Percentiles rank a stretch among this genome's conserved stretches.
phyloP scores from a whole-genome alignment of 768 basidiomycete genomes.

The Tricholoma sp. region DNA sequence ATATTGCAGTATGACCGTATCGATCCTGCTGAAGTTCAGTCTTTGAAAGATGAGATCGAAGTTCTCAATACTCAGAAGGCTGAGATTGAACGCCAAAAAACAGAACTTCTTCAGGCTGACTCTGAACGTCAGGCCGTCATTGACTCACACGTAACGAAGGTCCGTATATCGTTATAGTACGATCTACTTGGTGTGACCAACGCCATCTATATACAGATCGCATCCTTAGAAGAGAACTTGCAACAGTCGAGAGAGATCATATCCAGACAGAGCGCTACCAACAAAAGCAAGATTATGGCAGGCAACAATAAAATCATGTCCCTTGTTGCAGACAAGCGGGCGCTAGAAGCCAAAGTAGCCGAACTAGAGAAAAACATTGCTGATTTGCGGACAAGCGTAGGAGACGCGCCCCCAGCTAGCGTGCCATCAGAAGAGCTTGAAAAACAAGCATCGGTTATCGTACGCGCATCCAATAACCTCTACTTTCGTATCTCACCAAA shows the following conservation, averaged over 20 bases:
- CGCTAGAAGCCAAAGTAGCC: constrained; percentile 33
- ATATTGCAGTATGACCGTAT: constrained; percentile 72
- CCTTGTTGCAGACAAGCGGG: constrained; percentile 31
- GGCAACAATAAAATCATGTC: constrained; percentile 31
- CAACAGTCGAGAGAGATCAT: constrained; percentile 29
- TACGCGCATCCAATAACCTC: constrained; percentile 18
- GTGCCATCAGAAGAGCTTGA: constrained; percentile 19
- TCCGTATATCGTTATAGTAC: constrained; percentile 12
- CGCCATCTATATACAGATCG: constrained; percentile 26
- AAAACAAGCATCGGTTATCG: constrained; percentile 33
- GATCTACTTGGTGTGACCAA: not conserved
- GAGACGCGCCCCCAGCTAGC: constrained; percentile 12
- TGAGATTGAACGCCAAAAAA: constrained; percentile 24
- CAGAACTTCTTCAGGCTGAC: constrained; percentile 14
- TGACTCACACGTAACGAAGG: constrained; percentile 24
- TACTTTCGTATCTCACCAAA: not conserved
- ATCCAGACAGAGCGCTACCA: constrained; percentile 23
- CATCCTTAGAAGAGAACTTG: constrained; percentile 37
- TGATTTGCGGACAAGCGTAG: constrained; percentile 22
- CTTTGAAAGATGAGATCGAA: constrained; percentile 69
- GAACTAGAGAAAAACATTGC: constrained; percentile 31
- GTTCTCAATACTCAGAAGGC: constrained; percentile 38
- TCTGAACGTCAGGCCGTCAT: constrained; percentile 26
- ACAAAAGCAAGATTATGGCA: constrained; percentile 28
- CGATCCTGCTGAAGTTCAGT: constrained; percentile 80